Percentiles rank a stretch among this genome's conserved stretches.
Conservation (phyloP, 1,284 basidiomycete genomes). For the Irpex rosettiformis region DNA sequence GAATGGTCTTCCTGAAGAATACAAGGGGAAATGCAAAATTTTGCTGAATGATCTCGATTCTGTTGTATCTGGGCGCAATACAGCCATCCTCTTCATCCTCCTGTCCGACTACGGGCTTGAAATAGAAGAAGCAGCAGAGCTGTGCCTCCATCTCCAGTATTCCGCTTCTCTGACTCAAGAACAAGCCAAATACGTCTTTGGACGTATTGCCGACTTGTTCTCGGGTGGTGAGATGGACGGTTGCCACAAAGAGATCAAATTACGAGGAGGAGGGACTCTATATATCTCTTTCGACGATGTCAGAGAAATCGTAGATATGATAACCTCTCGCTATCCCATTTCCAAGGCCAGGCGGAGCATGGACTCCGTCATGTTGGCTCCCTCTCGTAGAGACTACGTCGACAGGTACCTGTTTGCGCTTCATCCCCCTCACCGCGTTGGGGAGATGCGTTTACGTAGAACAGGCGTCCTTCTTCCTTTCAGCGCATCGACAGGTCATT, state of each 20-base stretch:
- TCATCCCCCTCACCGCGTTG: conserved; percentile 1
- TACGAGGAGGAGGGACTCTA: not conserved
- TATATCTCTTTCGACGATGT: not conserved
- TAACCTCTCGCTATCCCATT: not conserved
- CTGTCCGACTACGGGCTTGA: conserved; percentile 24
- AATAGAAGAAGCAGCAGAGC: conserved; percentile 29
- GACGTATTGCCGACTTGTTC: not conserved
- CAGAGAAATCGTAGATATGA: not conserved
- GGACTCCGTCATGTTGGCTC: not conserved
- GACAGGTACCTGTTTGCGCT: not conserved
- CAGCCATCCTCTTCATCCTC: conserved; percentile 35
- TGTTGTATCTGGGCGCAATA: conserved; percentile 29
- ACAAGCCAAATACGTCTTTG: not conserved
- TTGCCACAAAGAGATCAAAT: not conserved
- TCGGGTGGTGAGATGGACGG: not conserved
- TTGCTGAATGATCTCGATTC: conserved; percentile 34
- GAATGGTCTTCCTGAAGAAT: conserved; percentile 34
- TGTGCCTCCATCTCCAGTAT: conserved; percentile 33
- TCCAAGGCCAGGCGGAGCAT: not conserved
- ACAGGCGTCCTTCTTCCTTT: conserved; percentile 40
- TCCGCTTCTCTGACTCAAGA: not conserved
- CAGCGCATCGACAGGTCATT: conserved; percentile 31
- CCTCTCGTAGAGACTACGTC: not conserved
- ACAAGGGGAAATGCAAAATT: conserved; percentile 30
- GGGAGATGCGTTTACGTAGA: not conserved